A percentile compares a stretch with the other conserved stretches of the same genome.
Conservation (phyloP, 495 filamentous ascomycete species). For the Astrothelium macrocarpum region DNA sequence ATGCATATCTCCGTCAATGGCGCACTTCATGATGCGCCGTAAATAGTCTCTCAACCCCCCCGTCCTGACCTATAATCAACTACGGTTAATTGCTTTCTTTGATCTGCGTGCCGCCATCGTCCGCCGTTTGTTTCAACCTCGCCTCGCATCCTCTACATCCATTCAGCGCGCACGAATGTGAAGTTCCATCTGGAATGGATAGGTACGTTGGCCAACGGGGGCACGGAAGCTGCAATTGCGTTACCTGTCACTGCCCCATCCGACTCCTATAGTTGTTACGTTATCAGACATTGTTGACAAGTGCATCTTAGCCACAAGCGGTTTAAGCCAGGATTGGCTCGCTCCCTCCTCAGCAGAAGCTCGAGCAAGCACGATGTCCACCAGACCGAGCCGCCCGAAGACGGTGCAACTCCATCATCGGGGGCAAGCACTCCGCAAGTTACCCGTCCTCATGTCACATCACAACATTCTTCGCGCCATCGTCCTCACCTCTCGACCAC, state of each 20-base stretch:
- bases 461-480: slow-evolving; percentile 29
- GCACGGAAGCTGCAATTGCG: not conserved
- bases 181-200: not conserved
- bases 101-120: not conserved
- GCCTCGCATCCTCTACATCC: not conserved
- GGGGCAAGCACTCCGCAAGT: slow-evolving; percentile 11
- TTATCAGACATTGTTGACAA: not conserved
- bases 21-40: not conserved
- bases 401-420: slow-evolving; percentile 6
- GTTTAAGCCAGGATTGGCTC: slow-evolving; percentile 27
- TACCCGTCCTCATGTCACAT: slow-evolving; percentile 29
- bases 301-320: slow-evolving; percentile 25
- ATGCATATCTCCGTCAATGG: not conserved
- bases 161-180: not conserved
- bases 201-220: not conserved
- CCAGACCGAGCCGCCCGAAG: slow-evolving; percentile 13
- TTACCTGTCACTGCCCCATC: not conserved
- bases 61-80: not conserved
- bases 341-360: slow-evolving; percentile 28
- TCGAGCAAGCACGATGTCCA: slow-evolving; percentile 30
- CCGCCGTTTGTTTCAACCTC: not conserved
- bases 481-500: slow-evolving; percentile 35
- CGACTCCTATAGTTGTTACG: not conserved
- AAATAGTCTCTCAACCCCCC: not conserved
- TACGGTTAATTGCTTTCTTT: not conserved